Percentiles rank a stretch among this genome's conserved stretches.
Evolutionary conservation across 106 monocot species (phyloP).

Genomic region (Vanilla planifolia): DNA sequence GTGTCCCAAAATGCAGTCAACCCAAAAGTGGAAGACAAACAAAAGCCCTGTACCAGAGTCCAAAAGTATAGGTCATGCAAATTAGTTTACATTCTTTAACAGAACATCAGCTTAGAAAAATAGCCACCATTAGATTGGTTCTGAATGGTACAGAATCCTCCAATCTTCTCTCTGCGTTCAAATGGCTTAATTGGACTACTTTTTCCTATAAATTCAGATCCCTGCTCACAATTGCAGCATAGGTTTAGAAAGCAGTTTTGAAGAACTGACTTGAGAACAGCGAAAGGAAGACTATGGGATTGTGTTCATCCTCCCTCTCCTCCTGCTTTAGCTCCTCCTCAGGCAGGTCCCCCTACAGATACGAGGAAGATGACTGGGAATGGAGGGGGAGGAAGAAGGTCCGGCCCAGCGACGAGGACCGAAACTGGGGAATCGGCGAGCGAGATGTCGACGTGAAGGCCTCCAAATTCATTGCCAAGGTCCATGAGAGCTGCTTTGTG

Average conservation of each 20-base stretch:
- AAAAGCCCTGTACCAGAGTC: no score
- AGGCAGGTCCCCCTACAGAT: neutral
- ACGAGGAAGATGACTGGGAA: constrained; percentile 14
- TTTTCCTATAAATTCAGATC: constrained; percentile 3
- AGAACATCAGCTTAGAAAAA: neutral
- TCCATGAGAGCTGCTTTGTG: constrained; percentile 11
- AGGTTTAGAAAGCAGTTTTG: neutral
- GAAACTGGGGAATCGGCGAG: constrained; percentile 9
- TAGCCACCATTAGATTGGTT: neutral
- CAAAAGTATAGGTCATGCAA: no score
- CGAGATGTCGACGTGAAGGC: constrained; percentile 13
- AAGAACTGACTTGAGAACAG: no score
- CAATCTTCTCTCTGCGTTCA: no score
- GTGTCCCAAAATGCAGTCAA: no score
- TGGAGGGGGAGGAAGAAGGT: constrained; percentile 4
- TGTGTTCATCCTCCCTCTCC: neutral
- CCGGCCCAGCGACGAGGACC: constrained; percentile 13
- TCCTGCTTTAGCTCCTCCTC: neutral
- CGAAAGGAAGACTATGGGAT: no score
- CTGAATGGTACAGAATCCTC: constrained; percentile 3
- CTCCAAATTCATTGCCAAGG: constrained; percentile 13
- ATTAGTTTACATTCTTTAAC: constrained; percentile 8
- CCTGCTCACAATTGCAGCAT: neutral
- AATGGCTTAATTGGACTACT: no score
- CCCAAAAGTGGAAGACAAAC: no score